A percentile compares a stretch with the other conserved stretches of the same genome.
phyloP scores from a whole-genome alignment of 1,284 basidiomycete genomes.

The Sanghuangporus sanghuang region DNA sequence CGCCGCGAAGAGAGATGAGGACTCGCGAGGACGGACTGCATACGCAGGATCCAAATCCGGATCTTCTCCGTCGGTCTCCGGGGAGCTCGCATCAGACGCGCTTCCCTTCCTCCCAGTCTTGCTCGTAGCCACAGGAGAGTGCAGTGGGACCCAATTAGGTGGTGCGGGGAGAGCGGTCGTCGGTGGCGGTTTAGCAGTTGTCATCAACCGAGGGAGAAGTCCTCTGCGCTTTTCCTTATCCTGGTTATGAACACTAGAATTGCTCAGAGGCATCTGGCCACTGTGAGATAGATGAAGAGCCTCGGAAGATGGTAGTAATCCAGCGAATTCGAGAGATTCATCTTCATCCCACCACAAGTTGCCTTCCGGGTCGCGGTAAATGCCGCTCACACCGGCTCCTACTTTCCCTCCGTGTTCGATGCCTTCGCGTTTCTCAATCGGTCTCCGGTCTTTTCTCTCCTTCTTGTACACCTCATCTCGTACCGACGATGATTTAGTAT shows the following conservation, averaged over 20 bases:
- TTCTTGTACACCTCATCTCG: background rate
- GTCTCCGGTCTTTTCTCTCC: background rate
- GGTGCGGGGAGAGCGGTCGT: background rate
- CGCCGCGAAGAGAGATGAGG: conserved; percentile 2
- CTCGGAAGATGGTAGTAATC: conserved; percentile 30
- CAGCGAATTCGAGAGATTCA: conserved; percentile 62
- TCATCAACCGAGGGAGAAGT: conserved; percentile 11
- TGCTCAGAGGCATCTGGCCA: conserved; percentile 1
- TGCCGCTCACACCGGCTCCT: conserved; percentile 37
- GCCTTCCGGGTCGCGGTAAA: conserved; percentile 54
- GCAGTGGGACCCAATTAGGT: conserved; percentile 8
- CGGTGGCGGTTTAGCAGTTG: background rate
- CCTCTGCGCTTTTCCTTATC: conserved; percentile 8
- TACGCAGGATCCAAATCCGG: conserved; percentile 12
- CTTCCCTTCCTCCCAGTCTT: conserved; percentile 8
- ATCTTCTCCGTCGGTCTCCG: conserved; percentile 4
- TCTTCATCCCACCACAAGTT: conserved; percentile 67
- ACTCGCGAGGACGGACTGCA: conserved; percentile 7
- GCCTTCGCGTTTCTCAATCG: background rate
- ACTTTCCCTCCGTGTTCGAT: background rate
- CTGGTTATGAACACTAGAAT: background rate
- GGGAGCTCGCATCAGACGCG: background rate
- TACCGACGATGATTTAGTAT: background rate
- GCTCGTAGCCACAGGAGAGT: background rate
- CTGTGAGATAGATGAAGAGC: background rate